A percentile compares a stretch with the other conserved stretches of the same genome.
phyloP scores from a whole-genome alignment of 2,329 filamentous ascomycete genomes.

The Fusarium devonianum region DNA sequence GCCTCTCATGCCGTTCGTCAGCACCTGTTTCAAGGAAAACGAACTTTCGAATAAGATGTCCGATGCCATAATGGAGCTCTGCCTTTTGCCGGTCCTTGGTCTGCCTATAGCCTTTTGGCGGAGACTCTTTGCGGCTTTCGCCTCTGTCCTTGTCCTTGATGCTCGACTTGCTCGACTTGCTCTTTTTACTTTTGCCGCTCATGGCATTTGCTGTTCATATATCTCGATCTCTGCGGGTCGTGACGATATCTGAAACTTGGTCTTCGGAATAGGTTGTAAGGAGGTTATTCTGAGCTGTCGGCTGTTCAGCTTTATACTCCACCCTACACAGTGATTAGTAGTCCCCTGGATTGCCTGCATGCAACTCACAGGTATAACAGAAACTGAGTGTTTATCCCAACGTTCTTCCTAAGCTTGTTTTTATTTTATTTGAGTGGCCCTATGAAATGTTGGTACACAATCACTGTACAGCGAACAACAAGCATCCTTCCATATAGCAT shows the following conservation, averaged over 20 bases:
- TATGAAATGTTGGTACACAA: constrained; percentile 43
- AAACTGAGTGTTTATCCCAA: constrained; percentile 23
- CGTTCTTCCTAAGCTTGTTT: constrained; percentile 33
- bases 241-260: not conserved
- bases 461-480: constrained; percentile 40
- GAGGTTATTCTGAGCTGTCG: not conserved
- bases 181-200: not conserved
- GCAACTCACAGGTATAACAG: constrained; percentile 13
- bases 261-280: not conserved
- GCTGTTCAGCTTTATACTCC: constrained; percentile 4
- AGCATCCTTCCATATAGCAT: constrained; percentile 21
- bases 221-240: not conserved
- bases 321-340: constrained; percentile 13
- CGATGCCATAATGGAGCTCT: constrained; percentile 13
- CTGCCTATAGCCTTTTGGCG: not conserved
- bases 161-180: not conserved
- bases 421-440: constrained; percentile 39
- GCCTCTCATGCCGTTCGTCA: constrained; percentile 1
- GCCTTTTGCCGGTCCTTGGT: not conserved
- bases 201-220: not conserved
- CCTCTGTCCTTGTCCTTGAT: not conserved
- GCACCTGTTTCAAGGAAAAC: not conserved
- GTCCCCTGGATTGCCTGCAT: constrained; percentile 1
- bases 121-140: constrained; percentile 7
- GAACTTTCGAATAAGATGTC: constrained; percentile 1